Conservation (phyloP, 1,284 basidiomycete species). For the Moesziomyces globuligerus region DNA sequence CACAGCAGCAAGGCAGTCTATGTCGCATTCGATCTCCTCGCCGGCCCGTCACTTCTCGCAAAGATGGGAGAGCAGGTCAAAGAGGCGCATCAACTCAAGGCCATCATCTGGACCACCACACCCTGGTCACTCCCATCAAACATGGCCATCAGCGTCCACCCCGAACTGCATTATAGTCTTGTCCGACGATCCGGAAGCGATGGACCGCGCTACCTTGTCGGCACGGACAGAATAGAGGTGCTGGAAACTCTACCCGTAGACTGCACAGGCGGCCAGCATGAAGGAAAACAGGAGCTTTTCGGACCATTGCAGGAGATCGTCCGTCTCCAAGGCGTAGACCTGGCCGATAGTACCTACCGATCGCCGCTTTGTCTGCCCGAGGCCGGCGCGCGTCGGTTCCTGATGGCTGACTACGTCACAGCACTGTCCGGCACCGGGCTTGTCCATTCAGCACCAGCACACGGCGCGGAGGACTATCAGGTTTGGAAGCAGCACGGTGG, state of each 20-base stretch:
- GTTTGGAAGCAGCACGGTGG: conserved; percentile 53
- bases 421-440: conserved; percentile 91
- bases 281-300: conserved; percentile 2
- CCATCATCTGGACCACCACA: conserved; percentile 98
- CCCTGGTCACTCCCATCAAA: conserved; percentile 97
- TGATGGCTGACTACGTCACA: conserved; percentile 78
- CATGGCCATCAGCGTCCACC: conserved; percentile 88
- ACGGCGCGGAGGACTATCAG: conserved; percentile 89
- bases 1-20: conserved; percentile 89
- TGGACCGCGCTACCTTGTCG: conserved; percentile 74
- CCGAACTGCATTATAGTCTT: conserved; percentile 78
- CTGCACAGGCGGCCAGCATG: not conserved
- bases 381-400: conserved; percentile 67
- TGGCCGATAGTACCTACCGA: conserved; percentile 76
- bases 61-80: conserved; percentile 54
- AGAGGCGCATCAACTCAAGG: conserved; percentile 68
- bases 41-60: conserved; percentile 14
- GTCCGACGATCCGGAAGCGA: conserved; percentile 68
- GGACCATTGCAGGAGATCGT: conserved; percentile 42
- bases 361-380: conserved; percentile 74
- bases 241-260: conserved; percentile 20
- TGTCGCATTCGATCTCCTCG: conserved; percentile 75
- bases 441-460: conserved; percentile 94
- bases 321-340: conserved; percentile 54
- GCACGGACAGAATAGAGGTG: conserved; percentile 74